Conservation (phyloP, 352 stramenopile genomes). For the Phytophthora colocasiae region DNA sequence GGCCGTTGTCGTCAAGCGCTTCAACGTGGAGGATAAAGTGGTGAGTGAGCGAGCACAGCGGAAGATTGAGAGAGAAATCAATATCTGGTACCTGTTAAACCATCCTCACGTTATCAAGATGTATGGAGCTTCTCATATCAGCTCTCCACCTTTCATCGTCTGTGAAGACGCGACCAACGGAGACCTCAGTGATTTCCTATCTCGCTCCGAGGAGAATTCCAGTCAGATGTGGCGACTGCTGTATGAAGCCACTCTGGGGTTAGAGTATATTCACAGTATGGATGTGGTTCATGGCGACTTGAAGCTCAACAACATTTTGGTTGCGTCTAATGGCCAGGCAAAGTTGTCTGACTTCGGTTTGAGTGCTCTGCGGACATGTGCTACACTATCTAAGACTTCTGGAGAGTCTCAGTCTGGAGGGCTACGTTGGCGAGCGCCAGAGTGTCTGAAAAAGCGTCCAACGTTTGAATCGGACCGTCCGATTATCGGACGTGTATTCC, state of each 20-base stretch:
- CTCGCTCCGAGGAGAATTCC: constrained; percentile 4
- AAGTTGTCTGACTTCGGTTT: constrained; percentile 13
- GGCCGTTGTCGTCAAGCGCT: constrained; percentile 45
- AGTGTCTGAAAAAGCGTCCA: constrained; percentile 8
- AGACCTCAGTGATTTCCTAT: constrained; percentile 25
- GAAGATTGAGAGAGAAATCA: constrained; percentile 34
- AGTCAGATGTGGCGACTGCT: constrained; percentile 27
- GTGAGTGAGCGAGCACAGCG: constrained; percentile 3
- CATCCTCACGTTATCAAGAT: constrained; percentile 19
- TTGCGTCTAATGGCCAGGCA: constrained; percentile 12
- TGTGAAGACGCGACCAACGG: constrained; percentile 34
- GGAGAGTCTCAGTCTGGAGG: neutral
- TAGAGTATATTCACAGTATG: constrained; percentile 40
- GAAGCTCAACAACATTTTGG: constrained; percentile 34
- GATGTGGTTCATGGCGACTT: constrained; percentile 24
- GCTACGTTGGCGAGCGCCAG: constrained; percentile 5
- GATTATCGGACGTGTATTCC: constrained; percentile 10
- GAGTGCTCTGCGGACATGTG: neutral
- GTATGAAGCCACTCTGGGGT: constrained; percentile 41
- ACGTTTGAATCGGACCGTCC: constrained; percentile 5
- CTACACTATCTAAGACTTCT: neutral
- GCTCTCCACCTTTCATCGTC: constrained; percentile 30
- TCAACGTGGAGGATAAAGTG: constrained; percentile 19
- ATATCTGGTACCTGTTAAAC: constrained; percentile 32
- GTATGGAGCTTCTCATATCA: constrained; percentile 42